These are phyloP conservation scores for Fusarium sp. DNA, from an alignment of 2,329 filamentous ascomycete genomes.

Conservation along the genomic window DNA sequence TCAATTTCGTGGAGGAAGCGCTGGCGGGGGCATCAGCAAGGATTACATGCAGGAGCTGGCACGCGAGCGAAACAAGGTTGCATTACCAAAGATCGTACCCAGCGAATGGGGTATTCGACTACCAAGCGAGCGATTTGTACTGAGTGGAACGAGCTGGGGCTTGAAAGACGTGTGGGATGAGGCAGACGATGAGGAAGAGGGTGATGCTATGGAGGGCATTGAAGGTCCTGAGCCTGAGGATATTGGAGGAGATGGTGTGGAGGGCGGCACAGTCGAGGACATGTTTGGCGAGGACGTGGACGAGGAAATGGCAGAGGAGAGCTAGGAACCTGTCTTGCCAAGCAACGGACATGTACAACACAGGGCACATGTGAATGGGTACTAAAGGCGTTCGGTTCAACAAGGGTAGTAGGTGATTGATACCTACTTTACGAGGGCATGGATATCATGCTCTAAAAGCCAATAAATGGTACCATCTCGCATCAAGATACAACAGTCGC, in stretches of 20 bases:
- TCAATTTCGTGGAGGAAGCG: slow-evolving; percentile 69
- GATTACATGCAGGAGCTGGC: slow-evolving; percentile 83
- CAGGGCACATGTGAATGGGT: slow-evolving; percentile 12
- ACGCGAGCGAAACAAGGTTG: slow-evolving; percentile 72
- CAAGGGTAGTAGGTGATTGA: slow-evolving; percentile 6
- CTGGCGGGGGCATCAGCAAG: slow-evolving; percentile 68
- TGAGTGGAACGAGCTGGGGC: slow-evolving; percentile 72
- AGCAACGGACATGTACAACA: slow-evolving; percentile 5
- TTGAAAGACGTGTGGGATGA: slow-evolving; percentile 67
- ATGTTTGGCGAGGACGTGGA: slow-evolving; percentile 64
- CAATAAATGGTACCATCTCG: background rate
- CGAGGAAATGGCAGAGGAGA: slow-evolving; percentile 64
- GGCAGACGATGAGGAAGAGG: slow-evolving; percentile 54
- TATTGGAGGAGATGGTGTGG: slow-evolving; percentile 57
- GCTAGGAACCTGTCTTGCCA: slow-evolving; percentile 23
- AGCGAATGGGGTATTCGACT: slow-evolving; percentile 74
- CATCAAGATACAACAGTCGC: background rate
- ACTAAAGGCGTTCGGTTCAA: slow-evolving; percentile 35
- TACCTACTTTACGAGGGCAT: slow-evolving; percentile 4
- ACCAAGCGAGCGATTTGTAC: slow-evolving; percentile 73
- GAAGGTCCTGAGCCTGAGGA: slow-evolving; percentile 54
- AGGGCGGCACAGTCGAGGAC: slow-evolving; percentile 62
- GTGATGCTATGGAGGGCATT: slow-evolving; percentile 61
- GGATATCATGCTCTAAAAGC: background rate
- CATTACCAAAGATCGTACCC: slow-evolving; percentile 68